Evolutionary conservation across 768 basidiomycete species (phyloP).

Genomic region (Collybia sp.): DNA sequence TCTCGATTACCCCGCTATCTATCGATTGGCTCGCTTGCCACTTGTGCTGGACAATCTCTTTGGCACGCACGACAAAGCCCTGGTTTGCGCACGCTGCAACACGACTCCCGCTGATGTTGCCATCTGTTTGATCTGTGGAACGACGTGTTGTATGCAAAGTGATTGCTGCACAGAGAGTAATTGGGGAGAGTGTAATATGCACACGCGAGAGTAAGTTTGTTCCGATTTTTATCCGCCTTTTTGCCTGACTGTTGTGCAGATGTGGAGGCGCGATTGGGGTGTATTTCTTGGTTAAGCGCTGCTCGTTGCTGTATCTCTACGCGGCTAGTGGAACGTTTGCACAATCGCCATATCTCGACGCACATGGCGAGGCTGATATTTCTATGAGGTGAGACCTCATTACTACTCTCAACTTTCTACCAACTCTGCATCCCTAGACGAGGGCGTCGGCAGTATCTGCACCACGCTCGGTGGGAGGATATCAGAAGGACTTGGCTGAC

Average conservation of each 20-base stretch:
- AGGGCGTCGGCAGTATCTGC: conserved; percentile 84
- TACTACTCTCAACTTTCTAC: neutral
- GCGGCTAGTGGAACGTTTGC: conserved; percentile 86
- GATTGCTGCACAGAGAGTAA: conserved; percentile 82
- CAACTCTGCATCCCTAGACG: conserved; percentile 42
- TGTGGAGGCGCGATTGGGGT: conserved; percentile 88
- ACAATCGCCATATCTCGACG: conserved; percentile 87
- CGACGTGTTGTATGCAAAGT: conserved; percentile 84
- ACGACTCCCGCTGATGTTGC: conserved; percentile 83
- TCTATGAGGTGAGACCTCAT: conserved; percentile 69
- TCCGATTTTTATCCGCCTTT: conserved; percentile 1
- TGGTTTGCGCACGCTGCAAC: conserved; percentile 73
- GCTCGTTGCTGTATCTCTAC: conserved; percentile 85
- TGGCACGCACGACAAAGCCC: conserved; percentile 62
- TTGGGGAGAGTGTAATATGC: conserved; percentile 93
- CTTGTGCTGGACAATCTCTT: conserved; percentile 80
- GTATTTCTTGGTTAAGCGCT: conserved; percentile 90
- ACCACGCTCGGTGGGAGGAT: conserved; percentile 86
- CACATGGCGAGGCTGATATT: conserved; percentile 90
- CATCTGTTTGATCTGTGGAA: conserved; percentile 88
- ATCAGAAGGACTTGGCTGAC: conserved; percentile 86
- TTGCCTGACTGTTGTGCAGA: conserved; percentile 32
- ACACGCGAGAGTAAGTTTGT: conserved; percentile 81
- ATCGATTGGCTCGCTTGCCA: conserved; percentile 81
- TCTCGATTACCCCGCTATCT: conserved; percentile 79